Evolutionary conservation across 345 rosid genomes (phyloP).

Genomic region (Abelmoschus esculentus): DNA sequence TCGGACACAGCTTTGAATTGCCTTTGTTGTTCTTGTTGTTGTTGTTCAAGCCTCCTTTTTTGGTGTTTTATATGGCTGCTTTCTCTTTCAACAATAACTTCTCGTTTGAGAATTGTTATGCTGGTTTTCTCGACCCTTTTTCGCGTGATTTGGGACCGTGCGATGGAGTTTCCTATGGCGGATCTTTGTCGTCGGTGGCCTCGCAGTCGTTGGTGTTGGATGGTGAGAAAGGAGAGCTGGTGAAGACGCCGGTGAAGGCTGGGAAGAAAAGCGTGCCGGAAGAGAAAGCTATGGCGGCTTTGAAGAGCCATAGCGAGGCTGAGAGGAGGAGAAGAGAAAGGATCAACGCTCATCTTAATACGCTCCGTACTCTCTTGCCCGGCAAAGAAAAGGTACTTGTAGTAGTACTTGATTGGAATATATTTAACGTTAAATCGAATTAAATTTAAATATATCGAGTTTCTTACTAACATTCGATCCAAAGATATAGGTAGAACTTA

Average conservation of each 20-base stretch:
- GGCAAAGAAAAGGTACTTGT: too few species aligned
- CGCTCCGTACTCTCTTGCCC: too few species aligned
- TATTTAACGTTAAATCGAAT: too few species aligned
- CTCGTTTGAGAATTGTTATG: slow-evolving; percentile 24
- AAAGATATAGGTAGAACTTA: too few species aligned
- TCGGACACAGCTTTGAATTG: neutral
- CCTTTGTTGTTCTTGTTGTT: neutral
- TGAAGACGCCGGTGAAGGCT: slow-evolving; percentile 32
- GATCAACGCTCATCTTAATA: too few species aligned
- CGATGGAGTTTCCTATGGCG: slow-evolving; percentile 22
- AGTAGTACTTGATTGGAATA: too few species aligned
- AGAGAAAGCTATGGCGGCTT: slow-evolving; percentile 44
- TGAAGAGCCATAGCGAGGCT: slow-evolving; percentile 64
- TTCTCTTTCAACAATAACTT: slow-evolving; percentile 25
- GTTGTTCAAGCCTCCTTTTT: too few species aligned
- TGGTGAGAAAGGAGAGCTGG: slow-evolving; percentile 46
- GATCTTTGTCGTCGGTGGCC: slow-evolving; percentile 19
- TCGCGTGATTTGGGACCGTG: slow-evolving; percentile 16
- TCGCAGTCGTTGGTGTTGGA: slow-evolving; percentile 47
- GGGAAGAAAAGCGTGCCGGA: slow-evolving; percentile 44
- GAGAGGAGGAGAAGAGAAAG: slow-evolving; percentile 65
- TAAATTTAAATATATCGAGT: too few species aligned
- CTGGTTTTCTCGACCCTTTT: slow-evolving; percentile 23
- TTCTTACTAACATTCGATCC: too few species aligned
- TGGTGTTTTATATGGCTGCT: slow-evolving; percentile 24